Evolutionary conservation across 31 red algal species (phyloP), one percentile per base, ranked within the genome.

Genomic region (Odonthalia washingtoniensis): DNA sequence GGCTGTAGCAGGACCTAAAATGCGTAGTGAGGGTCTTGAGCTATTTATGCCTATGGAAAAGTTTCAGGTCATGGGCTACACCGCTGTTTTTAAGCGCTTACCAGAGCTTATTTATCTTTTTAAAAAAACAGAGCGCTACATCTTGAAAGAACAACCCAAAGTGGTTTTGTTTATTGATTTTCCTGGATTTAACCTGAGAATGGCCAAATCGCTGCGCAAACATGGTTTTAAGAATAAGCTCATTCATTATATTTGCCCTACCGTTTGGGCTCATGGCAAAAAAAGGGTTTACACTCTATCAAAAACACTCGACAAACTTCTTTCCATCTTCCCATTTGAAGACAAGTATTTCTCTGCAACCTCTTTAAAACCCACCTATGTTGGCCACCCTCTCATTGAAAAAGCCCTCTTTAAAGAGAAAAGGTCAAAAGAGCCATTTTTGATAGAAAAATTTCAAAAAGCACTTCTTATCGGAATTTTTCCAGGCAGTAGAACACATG

Each of bases 241-340:
- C 33, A 35, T 67, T 35, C 33, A 67, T 67, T 67, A 67, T 35
- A 67, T 67, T 67, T 33, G 64, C 64, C 64, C 64, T 30, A 67
- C 27, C 30, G 64, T 67, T 35, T 67, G 64, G 64, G 64, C 64
- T 30, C 33, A 35, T 30, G 33, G 33, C 64, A 67, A 67, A 35
- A 35, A 35, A 67, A 30, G 64, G 64, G 64, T 67, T 30, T 35
- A 30, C 27, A 67, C 27, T 30, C 27, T 67, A 35, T 30, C 64
- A 33, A 67, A 67, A 35, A 33, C 33, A 35, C 64, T 67, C 33
- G 64, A 67, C 33, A 67, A 67, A 67, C 27, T 67, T 30, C 27
- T 67, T 35, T 67, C 30, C 33, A 67, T 67, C 33, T 67, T 67
- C 33, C 64, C 64, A 35, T 67, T 67, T 35, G 64, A 67, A 35